Conservation (phyloP, 352 stramenopile genomes). For the Phytophthora quininea region DNA sequence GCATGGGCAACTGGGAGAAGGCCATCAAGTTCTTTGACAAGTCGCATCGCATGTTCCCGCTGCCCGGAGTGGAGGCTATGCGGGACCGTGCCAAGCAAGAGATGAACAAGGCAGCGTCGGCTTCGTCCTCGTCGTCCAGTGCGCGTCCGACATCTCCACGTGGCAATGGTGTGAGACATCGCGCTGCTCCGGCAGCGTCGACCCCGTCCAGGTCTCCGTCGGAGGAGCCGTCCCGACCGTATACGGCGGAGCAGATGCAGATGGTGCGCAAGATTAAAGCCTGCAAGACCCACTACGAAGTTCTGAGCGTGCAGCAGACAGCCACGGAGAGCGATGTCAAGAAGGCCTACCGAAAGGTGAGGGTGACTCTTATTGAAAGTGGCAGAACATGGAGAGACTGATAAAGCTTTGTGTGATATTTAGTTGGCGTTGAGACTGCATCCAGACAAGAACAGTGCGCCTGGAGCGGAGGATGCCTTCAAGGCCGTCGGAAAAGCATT, state of each 20-base stretch:
- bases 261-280: conserved; percentile 89
- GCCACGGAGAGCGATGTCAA: conserved; percentile 90
- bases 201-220: conserved; percentile 41
- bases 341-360: conserved; percentile 91
- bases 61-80: conserved; percentile 86
- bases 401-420: conserved; percentile 12
- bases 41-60: conserved; percentile 87
- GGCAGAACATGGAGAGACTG: conserved; percentile 4
- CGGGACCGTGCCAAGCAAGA: conserved; percentile 72
- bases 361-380: not conserved
- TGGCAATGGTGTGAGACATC: conserved; percentile 35
- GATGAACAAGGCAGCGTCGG: conserved; percentile 52
- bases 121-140: too few relatives aligned
- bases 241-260: conserved; percentile 81
- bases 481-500: conserved; percentile 96
- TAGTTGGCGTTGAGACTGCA: conserved; percentile 90
- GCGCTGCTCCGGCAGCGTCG: conserved; percentile 23
- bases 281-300: conserved; percentile 91
- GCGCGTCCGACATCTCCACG: conserved; percentile 38
- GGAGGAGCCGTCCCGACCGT: conserved; percentile 59
- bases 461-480: conserved; percentile 97
- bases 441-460: conserved; percentile 96
- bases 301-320: conserved; percentile 74
- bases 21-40: conserved; percentile 95
- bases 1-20: conserved; percentile 84